These are phyloP conservation scores for Aureobasidium sp. DNA, from an alignment of 2,329 filamentous ascomycete species.

Conservation along the genomic window DNA sequence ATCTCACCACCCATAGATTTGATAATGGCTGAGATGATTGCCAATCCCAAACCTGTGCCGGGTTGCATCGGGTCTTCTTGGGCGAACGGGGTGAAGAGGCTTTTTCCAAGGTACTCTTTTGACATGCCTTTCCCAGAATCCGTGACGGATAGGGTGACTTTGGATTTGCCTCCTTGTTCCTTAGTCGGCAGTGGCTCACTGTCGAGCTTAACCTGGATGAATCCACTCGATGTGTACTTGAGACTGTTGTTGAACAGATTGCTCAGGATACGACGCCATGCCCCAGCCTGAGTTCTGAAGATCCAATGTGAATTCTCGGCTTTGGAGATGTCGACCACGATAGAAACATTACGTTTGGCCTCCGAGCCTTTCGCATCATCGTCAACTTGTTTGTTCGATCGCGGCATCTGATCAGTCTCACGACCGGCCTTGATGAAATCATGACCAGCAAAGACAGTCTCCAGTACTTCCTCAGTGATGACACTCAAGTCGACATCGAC, in stretches of 20 bases:
- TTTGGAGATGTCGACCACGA: constrained; percentile 11
- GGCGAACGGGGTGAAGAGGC: constrained; percentile 56
- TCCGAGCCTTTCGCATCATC: background rate
- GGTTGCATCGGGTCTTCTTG: constrained; percentile 56
- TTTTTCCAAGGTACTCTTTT: constrained; percentile 54
- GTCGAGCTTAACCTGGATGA: constrained; percentile 30
- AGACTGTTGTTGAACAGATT: constrained; percentile 42
- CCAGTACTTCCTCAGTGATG: constrained; percentile 14
- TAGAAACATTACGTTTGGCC: background rate
- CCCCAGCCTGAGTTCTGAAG: constrained; percentile 39
- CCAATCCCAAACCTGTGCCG: constrained; percentile 59
- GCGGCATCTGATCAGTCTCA: constrained; percentile 6
- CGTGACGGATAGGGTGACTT: constrained; percentile 33
- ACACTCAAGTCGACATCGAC: constrained; percentile 15
- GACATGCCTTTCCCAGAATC: constrained; percentile 63
- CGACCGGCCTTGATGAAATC: constrained; percentile 29
- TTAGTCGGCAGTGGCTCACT: background rate
- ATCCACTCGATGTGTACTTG: constrained; percentile 40
- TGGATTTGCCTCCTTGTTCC: background rate
- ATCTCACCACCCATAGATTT: constrained; percentile 54
- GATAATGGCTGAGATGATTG: constrained; percentile 54
- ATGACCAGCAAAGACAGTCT: constrained; percentile 33
- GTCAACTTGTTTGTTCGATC: background rate
- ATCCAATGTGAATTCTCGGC: constrained; percentile 30
- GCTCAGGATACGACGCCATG: constrained; percentile 40